Conservation (phyloP, 1,284 basidiomycete genomes). For the Lignosus rhinocerotis region DNA sequence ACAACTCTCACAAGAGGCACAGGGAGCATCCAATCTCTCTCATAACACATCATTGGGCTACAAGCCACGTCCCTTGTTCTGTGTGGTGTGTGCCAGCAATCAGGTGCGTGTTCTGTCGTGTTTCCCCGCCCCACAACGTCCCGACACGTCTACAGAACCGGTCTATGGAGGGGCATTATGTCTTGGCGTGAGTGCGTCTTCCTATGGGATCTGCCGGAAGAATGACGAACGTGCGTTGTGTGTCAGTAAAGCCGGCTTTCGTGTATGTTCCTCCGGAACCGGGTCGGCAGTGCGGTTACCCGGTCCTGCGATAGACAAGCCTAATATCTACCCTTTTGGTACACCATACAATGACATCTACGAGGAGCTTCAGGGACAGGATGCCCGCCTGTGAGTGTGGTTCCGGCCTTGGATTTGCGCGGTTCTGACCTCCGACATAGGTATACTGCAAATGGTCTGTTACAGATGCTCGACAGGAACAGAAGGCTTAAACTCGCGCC, state of each 20-base stretch:
- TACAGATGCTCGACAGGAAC: conserved; percentile 98
- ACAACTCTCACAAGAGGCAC: conserved; percentile 30
- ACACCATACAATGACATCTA: conserved; percentile 99
- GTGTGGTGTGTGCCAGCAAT: conserved; percentile 98
- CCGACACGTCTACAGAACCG: conserved; percentile 69
- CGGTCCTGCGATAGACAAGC: conserved; percentile 95
- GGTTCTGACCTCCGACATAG: conserved; percentile 41
- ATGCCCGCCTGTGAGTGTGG: conserved; percentile 72
- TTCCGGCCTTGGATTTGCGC: conserved; percentile 6
- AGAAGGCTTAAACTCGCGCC: conserved; percentile 90
- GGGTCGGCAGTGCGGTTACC: conserved; percentile 96
- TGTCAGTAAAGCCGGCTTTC: conserved; percentile 81
- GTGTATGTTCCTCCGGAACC: conserved; percentile 93
- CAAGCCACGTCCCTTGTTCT: conserved; percentile 81
- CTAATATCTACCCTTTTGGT: conserved; percentile 96
- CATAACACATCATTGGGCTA: conserved; percentile 36
- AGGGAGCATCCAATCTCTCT: conserved; percentile 23
- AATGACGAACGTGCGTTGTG: conserved; percentile 11
- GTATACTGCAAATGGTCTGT: conserved; percentile 94
- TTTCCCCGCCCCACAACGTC: neutral
- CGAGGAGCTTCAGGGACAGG: conserved; percentile 88
- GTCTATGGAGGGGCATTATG: conserved; percentile 98
- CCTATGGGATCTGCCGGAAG: neutral
- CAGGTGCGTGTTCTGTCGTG: conserved; percentile 57
- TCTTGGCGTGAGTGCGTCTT: conserved; percentile 69